Evolutionary conservation across 2,329 filamentous ascomycete genomes (phyloP), one percentile per base, ranked within the genome.

Genomic region (Niveomyces coronatus): DNA sequence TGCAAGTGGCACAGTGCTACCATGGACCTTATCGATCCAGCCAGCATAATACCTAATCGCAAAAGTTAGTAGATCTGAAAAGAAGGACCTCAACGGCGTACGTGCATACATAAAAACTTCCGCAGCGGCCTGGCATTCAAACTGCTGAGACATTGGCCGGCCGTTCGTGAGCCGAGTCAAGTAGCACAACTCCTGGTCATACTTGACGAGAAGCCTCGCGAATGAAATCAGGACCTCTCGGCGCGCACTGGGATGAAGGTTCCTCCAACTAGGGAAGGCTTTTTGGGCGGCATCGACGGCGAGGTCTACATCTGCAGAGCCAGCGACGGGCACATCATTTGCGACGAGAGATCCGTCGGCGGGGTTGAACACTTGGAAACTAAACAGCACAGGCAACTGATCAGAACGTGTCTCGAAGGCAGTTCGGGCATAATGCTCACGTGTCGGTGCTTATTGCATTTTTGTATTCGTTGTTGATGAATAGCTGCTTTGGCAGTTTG

Each of bases 1-100:
- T 19, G 63, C 65, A 44, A 62, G 55, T 5, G 65, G 62, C 46
- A 55, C 58, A 0, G 53, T 50, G 32, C 63, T 53, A 17, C 62
- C 60, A 3, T 47, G 45, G 40, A 60, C 56, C 45, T 62, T 62
- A 41, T 63, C 61, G 17, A 54, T 56, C 54, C 61, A 60, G 3
- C 55, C 55, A 5, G 52, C 53, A 32, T 50, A 53, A 45, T 53
- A 55, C 14, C 43, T 34, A 24, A 45, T 27, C n/a, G n/a, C 31
- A 35, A 22, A 18, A 18, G 32, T 41, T 24, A 24, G 23, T 8
- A 24, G 13, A 13, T 24, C 8, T 7, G 8, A 13, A 24, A 8
- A 24, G 23, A 24, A 8, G 23, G 13, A 24, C 13, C 23, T 13
- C 8, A 24, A 24, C 23, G 13, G 8, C 8, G 13, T 24, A 24